These are phyloP conservation scores for Zoysia pacifica DNA, from an alignment of 176 grass and related monocot genomes.

Conservation along the genomic window DNA sequence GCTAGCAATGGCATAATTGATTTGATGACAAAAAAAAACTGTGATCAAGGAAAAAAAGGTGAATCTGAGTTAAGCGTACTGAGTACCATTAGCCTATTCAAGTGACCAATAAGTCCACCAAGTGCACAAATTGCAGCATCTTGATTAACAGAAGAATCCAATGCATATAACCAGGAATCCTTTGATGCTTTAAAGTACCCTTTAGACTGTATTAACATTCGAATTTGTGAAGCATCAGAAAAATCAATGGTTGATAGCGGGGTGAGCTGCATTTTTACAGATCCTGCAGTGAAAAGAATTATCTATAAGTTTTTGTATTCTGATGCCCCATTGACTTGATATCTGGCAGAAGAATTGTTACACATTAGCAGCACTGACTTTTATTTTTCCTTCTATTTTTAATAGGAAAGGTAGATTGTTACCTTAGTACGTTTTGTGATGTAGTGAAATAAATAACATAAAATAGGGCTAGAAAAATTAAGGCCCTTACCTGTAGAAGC, in stretches of 20 bases:
- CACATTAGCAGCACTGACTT: background rate
- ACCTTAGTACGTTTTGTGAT: background rate
- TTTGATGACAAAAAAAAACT: slow-evolving; percentile 18
- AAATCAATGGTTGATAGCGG: slow-evolving; percentile 53
- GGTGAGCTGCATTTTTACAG: slow-evolving; percentile 77
- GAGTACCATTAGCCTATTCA: slow-evolving; percentile 87
- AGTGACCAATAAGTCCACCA: slow-evolving; percentile 77
- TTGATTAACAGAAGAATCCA: slow-evolving; percentile 57
- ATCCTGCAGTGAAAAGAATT: slow-evolving; percentile 60
- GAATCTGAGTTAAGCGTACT: slow-evolving; percentile 37
- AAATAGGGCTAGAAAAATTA: background rate
- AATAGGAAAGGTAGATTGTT: background rate
- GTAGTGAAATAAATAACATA: background rate
- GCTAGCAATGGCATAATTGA: background rate
- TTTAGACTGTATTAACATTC: slow-evolving; percentile 66
- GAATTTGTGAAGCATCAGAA: slow-evolving; percentile 62
- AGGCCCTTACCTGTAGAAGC: slow-evolving; percentile 65
- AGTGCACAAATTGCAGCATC: slow-evolving; percentile 73
- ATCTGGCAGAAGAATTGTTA: background rate
- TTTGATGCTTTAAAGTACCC: slow-evolving; percentile 77
- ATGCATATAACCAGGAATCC: slow-evolving; percentile 64
- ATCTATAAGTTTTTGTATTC: background rate
- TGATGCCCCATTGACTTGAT: background rate
- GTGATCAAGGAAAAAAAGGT: background rate
- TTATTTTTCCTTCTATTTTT: background rate